Evolutionary conservation across 2,329 filamentous ascomycete genomes (phyloP).

Genomic region (Hypoxylon sp.): DNA sequence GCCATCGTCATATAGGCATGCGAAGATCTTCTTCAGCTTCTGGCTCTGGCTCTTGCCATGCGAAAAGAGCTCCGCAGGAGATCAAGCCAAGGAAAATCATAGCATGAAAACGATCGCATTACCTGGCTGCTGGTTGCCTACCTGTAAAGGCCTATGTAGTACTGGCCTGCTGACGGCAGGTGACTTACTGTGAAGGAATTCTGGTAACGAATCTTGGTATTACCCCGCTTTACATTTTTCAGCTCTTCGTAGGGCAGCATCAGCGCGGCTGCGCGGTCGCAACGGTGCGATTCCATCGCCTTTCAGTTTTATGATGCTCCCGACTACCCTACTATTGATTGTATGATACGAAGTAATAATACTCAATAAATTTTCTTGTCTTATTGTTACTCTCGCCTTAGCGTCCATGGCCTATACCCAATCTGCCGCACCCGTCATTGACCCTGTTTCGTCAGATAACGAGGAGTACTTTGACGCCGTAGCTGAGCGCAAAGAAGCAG

Average conservation of each 20-base stretch:
- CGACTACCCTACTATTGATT: not conserved
- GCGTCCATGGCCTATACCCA: not conserved
- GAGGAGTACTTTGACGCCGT: conserved; percentile 2
- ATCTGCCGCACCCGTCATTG: not conserved
- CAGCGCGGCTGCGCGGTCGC: not conserved
- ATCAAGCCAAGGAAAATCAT: conserved; percentile 44
- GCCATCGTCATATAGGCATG: conserved; percentile 5
- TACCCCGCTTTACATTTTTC: not conserved
- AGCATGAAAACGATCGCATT: conserved; percentile 25
- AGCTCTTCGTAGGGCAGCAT: too few relatives aligned
- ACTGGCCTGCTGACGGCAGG: not conserved
- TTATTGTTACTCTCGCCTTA: not conserved
- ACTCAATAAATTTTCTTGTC: not conserved
- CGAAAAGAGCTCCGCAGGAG: conserved; percentile 26
- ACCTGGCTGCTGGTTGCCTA: not conserved
- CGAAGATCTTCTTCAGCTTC: conserved; percentile 35
- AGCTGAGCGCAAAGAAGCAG: conserved; percentile 1
- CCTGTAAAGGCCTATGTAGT: not conserved
- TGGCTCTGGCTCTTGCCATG: conserved; percentile 26
- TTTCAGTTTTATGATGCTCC: not conserved
- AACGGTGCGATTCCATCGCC: not conserved
- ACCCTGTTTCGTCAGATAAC: not conserved
- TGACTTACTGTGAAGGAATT: not conserved
- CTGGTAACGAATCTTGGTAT: not conserved
- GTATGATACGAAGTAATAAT: not conserved